These are phyloP conservation scores for Cryptococcus amylolentus DNA, from an alignment of 1,284 basidiomycete species.

Conservation along the genomic window DNA sequence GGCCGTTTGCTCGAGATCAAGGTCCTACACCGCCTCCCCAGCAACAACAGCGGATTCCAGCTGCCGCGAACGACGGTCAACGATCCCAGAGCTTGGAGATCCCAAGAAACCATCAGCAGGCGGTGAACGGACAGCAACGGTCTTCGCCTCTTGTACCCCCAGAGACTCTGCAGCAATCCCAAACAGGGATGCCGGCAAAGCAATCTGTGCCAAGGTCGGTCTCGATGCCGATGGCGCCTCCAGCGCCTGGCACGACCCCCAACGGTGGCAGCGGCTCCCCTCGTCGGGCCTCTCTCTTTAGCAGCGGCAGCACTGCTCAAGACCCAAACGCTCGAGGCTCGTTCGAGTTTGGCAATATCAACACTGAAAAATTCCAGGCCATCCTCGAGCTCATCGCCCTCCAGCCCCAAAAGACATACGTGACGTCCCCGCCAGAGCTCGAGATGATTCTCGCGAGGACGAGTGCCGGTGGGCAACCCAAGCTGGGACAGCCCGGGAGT, in stretches of 20 bases:
- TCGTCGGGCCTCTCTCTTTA: not conserved
- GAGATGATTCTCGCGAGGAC: conserved; percentile 50
- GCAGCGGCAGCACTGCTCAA: not conserved
- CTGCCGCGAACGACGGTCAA: not conserved
- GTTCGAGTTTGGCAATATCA: not conserved
- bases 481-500: conserved; percentile 71
- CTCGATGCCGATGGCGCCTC: conserved; percentile 20
- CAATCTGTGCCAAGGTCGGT: conserved; percentile 17
- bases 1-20: not conserved
- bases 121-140: conserved; percentile 4
- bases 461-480: conserved; percentile 47
- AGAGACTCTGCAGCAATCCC: conserved; percentile 12
- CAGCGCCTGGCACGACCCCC: conserved; percentile 4
- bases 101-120: not conserved
- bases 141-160: conserved; percentile 15
- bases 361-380: conserved; percentile 27
- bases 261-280: not conserved
- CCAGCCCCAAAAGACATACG: conserved; percentile 50
- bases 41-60: not conserved
- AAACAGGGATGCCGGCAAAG: conserved; percentile 1
- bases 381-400: conserved; percentile 46
- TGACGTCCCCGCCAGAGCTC: conserved; percentile 49
- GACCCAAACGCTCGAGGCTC: too few relatives aligned
- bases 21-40: not conserved
- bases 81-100: conserved; percentile 45